phyloP scores from a whole-genome alignment of 2,329 filamentous ascomycete genomes.

The Aspergillus ruber region DNA sequence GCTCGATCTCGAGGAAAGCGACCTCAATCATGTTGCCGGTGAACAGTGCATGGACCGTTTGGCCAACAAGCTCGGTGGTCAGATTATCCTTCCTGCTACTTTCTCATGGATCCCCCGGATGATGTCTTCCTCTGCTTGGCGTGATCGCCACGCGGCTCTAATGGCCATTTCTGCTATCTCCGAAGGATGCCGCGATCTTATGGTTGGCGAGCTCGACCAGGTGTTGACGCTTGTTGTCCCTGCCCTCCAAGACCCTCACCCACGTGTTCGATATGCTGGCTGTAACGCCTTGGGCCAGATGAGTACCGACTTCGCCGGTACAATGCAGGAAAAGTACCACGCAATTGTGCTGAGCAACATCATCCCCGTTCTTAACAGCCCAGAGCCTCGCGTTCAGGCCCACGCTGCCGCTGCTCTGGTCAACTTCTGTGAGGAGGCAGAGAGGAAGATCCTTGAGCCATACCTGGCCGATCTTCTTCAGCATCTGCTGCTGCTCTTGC shows the following conservation, averaged over 20 bases:
- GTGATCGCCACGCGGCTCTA: constrained; percentile 88
- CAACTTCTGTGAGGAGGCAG: constrained; percentile 98
- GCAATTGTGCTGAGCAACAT: constrained; percentile 80
- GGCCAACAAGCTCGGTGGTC: constrained; percentile 94
- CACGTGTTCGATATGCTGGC: constrained; percentile 91
- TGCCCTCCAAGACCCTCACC: constrained; percentile 79
- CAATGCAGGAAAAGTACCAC: constrained; percentile 96
- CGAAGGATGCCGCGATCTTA: constrained; percentile 90
- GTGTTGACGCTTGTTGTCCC: constrained; percentile 93
- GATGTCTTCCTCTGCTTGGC: constrained; percentile 93
- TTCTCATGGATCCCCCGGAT: constrained; percentile 97
- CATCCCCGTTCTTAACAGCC: constrained; percentile 81
- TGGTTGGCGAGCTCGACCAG: constrained; percentile 90
- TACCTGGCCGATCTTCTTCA: constrained; percentile 84
- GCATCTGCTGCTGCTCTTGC: constrained; percentile 78
- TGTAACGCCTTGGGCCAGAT: constrained; percentile 99
- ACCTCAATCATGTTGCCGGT: constrained; percentile 93
- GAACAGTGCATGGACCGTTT: constrained; percentile 98
- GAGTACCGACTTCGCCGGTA: constrained; percentile 97
- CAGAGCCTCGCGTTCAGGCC: constrained; percentile 89
- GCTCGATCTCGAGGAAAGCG: constrained; percentile 92
- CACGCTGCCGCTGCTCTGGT: constrained; percentile 96
- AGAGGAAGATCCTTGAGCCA: constrained; percentile 83
- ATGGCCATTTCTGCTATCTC: constrained; percentile 99
- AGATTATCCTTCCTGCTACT: constrained; percentile 83